Percentiles rank a stretch among this genome's conserved stretches.
Conservation (phyloP, 225 moss, liverwort and hornwort species). For the Lunularia cruciata region DNA sequence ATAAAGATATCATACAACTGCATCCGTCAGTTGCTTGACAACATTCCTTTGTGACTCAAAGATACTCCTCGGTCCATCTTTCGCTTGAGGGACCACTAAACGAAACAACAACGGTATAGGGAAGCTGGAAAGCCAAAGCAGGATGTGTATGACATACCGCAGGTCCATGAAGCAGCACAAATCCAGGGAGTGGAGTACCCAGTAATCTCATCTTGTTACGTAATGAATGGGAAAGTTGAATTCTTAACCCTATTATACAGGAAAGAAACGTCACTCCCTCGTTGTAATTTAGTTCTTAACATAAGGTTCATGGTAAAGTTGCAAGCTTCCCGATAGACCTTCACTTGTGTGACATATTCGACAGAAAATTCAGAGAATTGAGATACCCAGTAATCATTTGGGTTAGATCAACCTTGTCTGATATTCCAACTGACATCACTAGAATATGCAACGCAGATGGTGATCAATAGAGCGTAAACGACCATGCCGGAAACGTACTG, state of each 20-base stretch:
- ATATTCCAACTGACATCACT: not conserved
- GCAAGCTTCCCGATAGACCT: too few relatives aligned
- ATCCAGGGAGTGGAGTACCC: conserved; percentile 72
- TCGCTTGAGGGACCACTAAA: too few relatives aligned
- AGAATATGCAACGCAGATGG: not conserved
- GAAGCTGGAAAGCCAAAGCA: not conserved
- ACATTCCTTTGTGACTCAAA: too few relatives aligned
- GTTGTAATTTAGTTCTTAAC: not conserved
- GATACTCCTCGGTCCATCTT: too few relatives aligned
- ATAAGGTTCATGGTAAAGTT: too few relatives aligned
- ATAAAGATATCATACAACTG: not conserved
- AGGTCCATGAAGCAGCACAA: conserved; percentile 91
- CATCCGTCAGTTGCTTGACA: not conserved
- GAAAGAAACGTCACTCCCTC: not conserved
- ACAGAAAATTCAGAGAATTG: too few relatives aligned
- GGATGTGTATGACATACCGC: conserved; percentile 49
- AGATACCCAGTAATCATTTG: too few relatives aligned
- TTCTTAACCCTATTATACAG: conserved; percentile 49
- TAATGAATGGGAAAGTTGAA: conserved; percentile 57
- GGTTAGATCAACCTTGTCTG: too few relatives aligned
- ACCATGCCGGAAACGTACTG: conserved; percentile 50
- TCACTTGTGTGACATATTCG: too few relatives aligned
- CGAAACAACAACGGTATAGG: too few relatives aligned
- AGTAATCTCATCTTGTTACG: conserved; percentile 49
- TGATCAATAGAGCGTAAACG: not conserved